phyloP scores from a whole-genome alignment of 495 filamentous ascomycete species.

The Collariella sp. region DNA sequence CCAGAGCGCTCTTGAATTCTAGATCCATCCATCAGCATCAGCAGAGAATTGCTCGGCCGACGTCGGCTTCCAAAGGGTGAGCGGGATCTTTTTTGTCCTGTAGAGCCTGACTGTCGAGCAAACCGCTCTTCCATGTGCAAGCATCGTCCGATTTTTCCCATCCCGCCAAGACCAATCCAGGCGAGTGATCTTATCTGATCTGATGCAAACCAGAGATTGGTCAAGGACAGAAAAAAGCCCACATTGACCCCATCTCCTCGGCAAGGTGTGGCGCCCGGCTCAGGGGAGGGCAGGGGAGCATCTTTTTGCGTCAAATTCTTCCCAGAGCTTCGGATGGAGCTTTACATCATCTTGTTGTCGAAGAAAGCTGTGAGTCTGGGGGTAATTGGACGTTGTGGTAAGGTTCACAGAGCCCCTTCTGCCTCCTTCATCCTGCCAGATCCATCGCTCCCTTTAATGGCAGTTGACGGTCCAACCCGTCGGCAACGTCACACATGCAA shows the following conservation, averaged over 20 bases:
- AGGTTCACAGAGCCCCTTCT: too few species aligned
- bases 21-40: too few species aligned
- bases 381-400: too few species aligned
- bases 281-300: neutral
- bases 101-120: too few species aligned
- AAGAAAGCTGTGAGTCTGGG: too few species aligned
- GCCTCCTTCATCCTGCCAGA: too few species aligned
- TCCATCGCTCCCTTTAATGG: neutral
- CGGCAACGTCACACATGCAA: too few species aligned
- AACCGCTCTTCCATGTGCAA: neutral
- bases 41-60: neutral
- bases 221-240: neutral
- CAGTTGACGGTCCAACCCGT: too few species aligned
- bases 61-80: neutral
- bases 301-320: neutral
- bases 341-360: neutral
- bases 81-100: neutral
- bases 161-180: conserved; percentile 15
- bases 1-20: too few species aligned
- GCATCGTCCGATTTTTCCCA: conserved; percentile 15
- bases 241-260: neutral
- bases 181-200: conserved; percentile 41
- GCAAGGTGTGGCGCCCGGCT: neutral
- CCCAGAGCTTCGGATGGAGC: neutral
- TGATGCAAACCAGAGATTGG: conserved; percentile 29